Evolutionary conservation across 2,329 filamentous ascomycete genomes (phyloP).

Genomic region (Camptophora hylomeconis): DNA sequence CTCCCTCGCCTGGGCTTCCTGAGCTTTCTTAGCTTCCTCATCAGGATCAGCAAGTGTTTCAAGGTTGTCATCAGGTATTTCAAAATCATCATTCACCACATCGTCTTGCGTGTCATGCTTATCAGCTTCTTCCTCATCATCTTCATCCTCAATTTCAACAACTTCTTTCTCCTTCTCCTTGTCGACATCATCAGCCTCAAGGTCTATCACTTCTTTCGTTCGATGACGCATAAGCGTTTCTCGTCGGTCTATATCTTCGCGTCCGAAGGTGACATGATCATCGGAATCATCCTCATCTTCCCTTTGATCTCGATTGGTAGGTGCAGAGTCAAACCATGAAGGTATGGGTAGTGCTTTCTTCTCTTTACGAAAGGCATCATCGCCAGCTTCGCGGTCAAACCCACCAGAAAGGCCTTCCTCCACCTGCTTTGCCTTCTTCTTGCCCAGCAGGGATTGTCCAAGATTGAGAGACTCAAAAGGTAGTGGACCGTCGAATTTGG

Average conservation of each 20-base stretch:
- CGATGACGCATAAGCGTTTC: constrained; percentile 19
- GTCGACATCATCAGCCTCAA: constrained; percentile 22
- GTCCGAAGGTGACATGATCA: constrained; percentile 4
- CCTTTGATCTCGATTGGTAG: constrained; percentile 19
- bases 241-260: constrained; percentile 4
- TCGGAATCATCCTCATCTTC: constrained; percentile 16
- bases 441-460: constrained; percentile 44
- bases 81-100: no score
- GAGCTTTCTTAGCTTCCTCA: constrained; percentile 15
- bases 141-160: constrained; percentile 16
- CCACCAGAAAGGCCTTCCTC: constrained; percentile 48
- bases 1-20: constrained; percentile 22
- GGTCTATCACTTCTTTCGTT: constrained; percentile 27
- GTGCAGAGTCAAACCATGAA: constrained; percentile 32
- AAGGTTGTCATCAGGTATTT: no score
- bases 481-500: constrained; percentile 59
- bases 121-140: constrained; percentile 9
- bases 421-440: constrained; percentile 39
- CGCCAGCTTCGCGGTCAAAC: constrained; percentile 42
- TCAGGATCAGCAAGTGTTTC: no score
- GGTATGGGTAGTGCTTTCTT: constrained; percentile 26
- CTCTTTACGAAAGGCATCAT: constrained; percentile 18
- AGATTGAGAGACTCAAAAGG: constrained; percentile 76
- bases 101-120: constrained; percentile 6
- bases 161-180: constrained; percentile 20